Evolutionary conservation across 1,284 basidiomycete species (phyloP), one percentile per base, ranked within the genome.

Genomic region (Leccinum insolens): DNA sequence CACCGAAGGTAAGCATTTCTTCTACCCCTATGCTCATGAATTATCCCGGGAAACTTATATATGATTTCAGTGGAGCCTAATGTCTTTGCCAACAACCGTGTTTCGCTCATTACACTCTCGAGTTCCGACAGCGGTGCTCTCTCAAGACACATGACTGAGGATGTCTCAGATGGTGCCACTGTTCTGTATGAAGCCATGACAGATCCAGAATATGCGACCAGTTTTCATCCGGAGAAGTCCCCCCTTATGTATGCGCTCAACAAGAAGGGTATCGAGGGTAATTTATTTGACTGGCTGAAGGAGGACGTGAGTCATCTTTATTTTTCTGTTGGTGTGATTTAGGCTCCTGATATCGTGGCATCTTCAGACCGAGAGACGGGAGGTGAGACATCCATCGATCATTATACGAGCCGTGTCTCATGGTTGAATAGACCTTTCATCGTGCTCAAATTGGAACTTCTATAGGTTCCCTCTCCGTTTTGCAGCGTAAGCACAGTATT

Each of bases 61-160:
- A 12, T 17, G 1, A 20, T 14, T 28, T 49, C 20, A 78, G 77
- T 76, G 20, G 63, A 69, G 7, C 68, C 66, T 7, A 71, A 76
- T 41, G 39, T 61, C 2, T 77, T 78, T 62, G 67, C 75, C 22
- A 79, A 78, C 59, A 78, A 77, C 55, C 77, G 77, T 25, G 70
- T 76, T 20, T 78, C 77, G 6, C 70, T 77, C 3, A 44, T 76
- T 5, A 69, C 70, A 2, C 69, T 68, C 34, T 71, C 72, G 17
- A 71, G 22, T 34, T 71, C 67, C 15, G 62, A 65, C 34, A 41
- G 67, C 0, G 66, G 70, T 4, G 68, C 61, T 60, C 65, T 72
- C 7, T 60, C 67, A 0, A 64, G 67, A 4, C 61, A 69, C 37
- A 68, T 72, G 4, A 63, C 70, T 1, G 74, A 76, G 44, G 73